Conservation (phyloP, 2,329 filamentous ascomycete genomes). For the Chaetothyriales sp. region DNA sequence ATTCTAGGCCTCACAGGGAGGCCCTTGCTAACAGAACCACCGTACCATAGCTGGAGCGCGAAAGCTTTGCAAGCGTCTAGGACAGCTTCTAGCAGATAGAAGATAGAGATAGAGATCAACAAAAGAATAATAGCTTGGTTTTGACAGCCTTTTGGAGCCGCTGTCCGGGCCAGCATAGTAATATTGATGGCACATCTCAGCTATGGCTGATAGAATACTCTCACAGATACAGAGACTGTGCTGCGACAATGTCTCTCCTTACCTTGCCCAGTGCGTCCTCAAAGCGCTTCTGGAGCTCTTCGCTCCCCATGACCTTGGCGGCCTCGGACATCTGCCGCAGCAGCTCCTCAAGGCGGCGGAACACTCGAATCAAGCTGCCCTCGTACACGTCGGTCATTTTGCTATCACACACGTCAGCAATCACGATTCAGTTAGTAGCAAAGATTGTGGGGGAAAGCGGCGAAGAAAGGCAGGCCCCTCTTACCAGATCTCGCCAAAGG, state of each 20-base stretch:
- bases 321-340: slow-evolving; percentile 91
- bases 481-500: slow-evolving; percentile 90
- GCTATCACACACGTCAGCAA: slow-evolving; percentile 33
- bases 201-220: background rate
- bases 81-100: too few relatives aligned
- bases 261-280: slow-evolving; percentile 16
- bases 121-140: background rate
- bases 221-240: slow-evolving; percentile 83
- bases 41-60: too few relatives aligned
- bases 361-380: slow-evolving; percentile 87
- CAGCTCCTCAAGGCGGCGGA: slow-evolving; percentile 87
- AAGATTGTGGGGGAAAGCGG: background rate
- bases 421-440: slow-evolving; percentile 6
- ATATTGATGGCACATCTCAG: background rate
- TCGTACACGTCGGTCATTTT: slow-evolving; percentile 99
- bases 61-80: too few relatives aligned
- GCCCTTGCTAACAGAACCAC: too few relatives aligned
- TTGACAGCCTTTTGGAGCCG: background rate
- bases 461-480: slow-evolving; percentile 25
- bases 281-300: slow-evolving; percentile 54
- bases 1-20: background rate
- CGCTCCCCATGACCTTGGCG: slow-evolving; percentile 94
- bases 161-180: background rate
- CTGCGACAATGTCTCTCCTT: slow-evolving; percentile 83
- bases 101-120: background rate